phyloP scores from a whole-genome alignment of 176 grass and related monocot species.

The Urochloa ruziziensis region DNA sequence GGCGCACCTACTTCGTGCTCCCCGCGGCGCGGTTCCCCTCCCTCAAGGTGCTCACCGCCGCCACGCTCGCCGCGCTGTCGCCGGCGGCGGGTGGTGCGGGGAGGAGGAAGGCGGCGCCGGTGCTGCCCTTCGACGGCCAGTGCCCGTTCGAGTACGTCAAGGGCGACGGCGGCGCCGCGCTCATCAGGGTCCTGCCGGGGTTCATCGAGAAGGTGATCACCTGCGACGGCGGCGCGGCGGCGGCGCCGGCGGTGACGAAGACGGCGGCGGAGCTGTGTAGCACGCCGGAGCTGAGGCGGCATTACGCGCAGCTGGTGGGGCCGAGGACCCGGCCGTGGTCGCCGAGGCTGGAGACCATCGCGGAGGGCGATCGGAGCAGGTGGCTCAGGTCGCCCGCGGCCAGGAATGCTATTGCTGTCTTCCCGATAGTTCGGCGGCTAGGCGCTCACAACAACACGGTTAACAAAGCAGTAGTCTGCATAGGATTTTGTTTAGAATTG shows the following conservation, averaged over 20 bases:
- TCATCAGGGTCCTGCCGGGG: conserved; percentile 63
- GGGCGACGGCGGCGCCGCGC: conserved; percentile 38
- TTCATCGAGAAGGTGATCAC: conserved; percentile 78
- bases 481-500: not conserved
- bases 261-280: conserved; percentile 41
- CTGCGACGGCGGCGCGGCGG: not conserved
- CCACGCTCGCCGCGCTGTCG: conserved; percentile 58
- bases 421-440: conserved; percentile 24
- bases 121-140: conserved; percentile 14
- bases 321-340: conserved; percentile 49
- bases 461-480: not conserved
- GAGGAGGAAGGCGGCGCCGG: not conserved
- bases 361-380: conserved; percentile 42
- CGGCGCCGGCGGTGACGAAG: not conserved
- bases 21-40: conserved; percentile 46
- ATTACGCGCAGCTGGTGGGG: conserved; percentile 66
- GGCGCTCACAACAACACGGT: too few species aligned
- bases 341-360: conserved; percentile 70
- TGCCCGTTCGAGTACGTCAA: conserved; percentile 88
- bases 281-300: conserved; percentile 79
- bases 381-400: conserved; percentile 13
- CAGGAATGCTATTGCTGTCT: conserved; percentile 26
- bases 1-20: conserved; percentile 75
- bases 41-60: conserved; percentile 65
- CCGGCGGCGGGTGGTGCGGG: not conserved